Evolutionary conservation across 305 asterid genomes (phyloP), one percentile per base, ranked within the genome.

Genomic region (Fraxinus ornus): DNA sequence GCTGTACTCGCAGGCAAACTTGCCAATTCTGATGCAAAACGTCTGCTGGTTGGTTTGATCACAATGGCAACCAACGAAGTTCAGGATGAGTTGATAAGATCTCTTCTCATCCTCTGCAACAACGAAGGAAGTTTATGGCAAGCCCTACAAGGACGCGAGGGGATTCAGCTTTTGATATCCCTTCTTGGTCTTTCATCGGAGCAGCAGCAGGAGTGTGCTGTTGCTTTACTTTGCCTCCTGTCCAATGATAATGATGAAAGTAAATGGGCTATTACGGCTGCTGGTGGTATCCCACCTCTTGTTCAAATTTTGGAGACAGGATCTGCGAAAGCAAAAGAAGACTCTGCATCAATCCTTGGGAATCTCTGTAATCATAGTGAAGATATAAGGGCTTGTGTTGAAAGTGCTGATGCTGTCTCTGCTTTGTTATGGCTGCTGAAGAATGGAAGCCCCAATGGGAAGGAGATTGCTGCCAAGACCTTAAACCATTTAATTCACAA

Each of bases 241-340:
- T 93, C 98, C 32, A 90, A 90, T 82, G 99, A 93, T 87, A 95
- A 93, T 77, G 98, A 97, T 88, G 99, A 97, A 82, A 95, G 99
- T 87, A 97, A 95, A 90, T 97, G 98, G 99, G 99, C 99, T 80
- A 97, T 97, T 78, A 95, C 99, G 22, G 99, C 99, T 72, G 99
- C 99, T 81, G 99, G 99, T 84, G 99, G 99, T 77, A 95, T 97
- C 71, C 99, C 99, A n/a, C 99, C 99, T 24, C 98, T 97, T 82
- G 99, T 97, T 83, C 99, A 97, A 86, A 97, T 97, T 85, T 88
- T 97, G 21, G 99, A 97, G 88, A 97, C 98, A 2, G 99, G 99
- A 36, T 94, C 98, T 80, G 95, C 93, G n/a, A 97, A 89, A 89
- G 98, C 99, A 37, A 97, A 95, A 88, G 99, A 97, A 90, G 98